A percentile compares a stretch with the other conserved stretches of the same genome.
Evolutionary conservation across 805 yeast genomes (phyloP).

Genomic region (Yarrowia sp.): DNA sequence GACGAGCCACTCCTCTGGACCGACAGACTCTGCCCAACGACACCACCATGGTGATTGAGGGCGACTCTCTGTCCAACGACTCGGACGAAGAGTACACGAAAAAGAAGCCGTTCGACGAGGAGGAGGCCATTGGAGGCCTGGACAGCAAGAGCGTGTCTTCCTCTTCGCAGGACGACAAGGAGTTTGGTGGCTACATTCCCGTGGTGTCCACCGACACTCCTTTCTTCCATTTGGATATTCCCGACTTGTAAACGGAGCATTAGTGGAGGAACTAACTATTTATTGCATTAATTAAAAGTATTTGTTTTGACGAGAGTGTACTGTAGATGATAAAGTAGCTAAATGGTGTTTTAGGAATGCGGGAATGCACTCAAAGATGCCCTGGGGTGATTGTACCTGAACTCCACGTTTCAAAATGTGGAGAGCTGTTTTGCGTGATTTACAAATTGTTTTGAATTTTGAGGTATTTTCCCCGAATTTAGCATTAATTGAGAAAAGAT

Average conservation of each 20-base stretch:
- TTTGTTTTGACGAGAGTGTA: neutral
- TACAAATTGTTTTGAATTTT: too few species aligned
- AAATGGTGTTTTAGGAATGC: too few species aligned
- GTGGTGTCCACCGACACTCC: conserved; percentile 72
- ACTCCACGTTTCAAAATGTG: too few species aligned
- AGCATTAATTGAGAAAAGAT: too few species aligned
- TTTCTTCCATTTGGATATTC: conserved; percentile 80
- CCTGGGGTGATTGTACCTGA: too few species aligned
- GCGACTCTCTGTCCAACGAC: conserved; percentile 26
- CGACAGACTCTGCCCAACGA: conserved; percentile 13
- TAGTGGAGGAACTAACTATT: conserved; percentile 1
- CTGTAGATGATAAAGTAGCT: too few species aligned
- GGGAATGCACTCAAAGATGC: too few species aligned
- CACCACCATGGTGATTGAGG: conserved; percentile 30
- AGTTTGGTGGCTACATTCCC: conserved; percentile 58
- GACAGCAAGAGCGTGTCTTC: conserved; percentile 37
- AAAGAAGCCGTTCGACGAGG: conserved; percentile 42
- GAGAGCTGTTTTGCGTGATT: too few species aligned
- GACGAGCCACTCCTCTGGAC: conserved; percentile 9
- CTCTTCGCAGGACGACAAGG: conserved; percentile 42
- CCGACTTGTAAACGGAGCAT: conserved; percentile 50
- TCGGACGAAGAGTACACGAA: conserved; percentile 30
- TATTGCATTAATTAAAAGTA: conserved; percentile 36
- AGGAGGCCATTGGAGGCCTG: conserved; percentile 37
- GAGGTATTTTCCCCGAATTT: too few species aligned